Conservation (phyloP, 2,329 filamentous ascomycete genomes). For the Ophiosphaerella narmari region DNA sequence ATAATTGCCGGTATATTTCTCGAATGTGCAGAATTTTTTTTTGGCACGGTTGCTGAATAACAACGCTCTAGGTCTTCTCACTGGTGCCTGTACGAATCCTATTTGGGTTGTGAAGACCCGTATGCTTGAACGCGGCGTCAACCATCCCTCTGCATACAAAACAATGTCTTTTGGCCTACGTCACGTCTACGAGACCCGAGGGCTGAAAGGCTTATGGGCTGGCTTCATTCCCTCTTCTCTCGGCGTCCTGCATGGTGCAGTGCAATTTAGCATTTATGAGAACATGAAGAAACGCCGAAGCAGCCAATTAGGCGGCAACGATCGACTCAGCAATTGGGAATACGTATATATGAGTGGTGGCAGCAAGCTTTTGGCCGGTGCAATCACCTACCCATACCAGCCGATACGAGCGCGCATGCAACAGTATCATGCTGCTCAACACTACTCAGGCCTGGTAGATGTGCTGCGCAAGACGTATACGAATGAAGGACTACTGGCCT, state of each 20-base stretch:
- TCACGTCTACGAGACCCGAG: slow-evolving; percentile 72
- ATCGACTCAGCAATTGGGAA: slow-evolving; percentile 69
- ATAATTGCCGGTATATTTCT: slow-evolving; percentile 58
- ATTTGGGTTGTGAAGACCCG: slow-evolving; percentile 98
- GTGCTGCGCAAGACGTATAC: slow-evolving; percentile 75
- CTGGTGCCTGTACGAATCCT: slow-evolving; percentile 85
- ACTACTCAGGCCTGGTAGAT: slow-evolving; percentile 74
- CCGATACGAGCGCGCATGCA: slow-evolving; percentile 87
- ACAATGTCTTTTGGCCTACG: slow-evolving; percentile 73
- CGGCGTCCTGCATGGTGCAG: slow-evolving; percentile 87
- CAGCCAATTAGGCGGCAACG: slow-evolving; percentile 33
- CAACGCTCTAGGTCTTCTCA: slow-evolving; percentile 64
- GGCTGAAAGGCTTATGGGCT: slow-evolving; percentile 80
- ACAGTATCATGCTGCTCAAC: slow-evolving; percentile 78
- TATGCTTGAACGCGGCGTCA: slow-evolving; percentile 85
- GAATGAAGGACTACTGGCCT: slow-evolving; percentile 79
- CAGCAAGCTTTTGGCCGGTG: slow-evolving; percentile 87
- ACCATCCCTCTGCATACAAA: slow-evolving; percentile 77
- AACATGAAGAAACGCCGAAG: slow-evolving; percentile 67
- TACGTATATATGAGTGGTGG: slow-evolving; percentile 79
- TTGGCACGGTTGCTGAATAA: slow-evolving; percentile 6
- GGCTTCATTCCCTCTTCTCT: slow-evolving; percentile 82
- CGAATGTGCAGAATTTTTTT: neutral
- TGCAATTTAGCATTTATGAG: slow-evolving; percentile 97
- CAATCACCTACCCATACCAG: slow-evolving; percentile 91